Conservation (phyloP, 768 basidiomycete genomes). For the Podaxis sp. region DNA sequence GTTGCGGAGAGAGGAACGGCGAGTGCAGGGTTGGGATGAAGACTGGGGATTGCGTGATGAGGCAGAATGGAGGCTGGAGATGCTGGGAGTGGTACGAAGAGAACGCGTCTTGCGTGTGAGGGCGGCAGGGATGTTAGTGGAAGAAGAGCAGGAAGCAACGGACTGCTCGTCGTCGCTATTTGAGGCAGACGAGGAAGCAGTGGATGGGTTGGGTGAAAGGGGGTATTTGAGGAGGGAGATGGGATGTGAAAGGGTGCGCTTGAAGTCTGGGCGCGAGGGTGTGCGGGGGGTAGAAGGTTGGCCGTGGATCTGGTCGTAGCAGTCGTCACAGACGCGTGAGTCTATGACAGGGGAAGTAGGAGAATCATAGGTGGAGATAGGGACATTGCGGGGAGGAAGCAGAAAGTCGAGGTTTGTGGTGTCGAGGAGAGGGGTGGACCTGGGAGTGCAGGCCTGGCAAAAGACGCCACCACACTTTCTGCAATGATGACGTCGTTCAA, state of each 20-base stretch:
- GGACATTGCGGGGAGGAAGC: constrained; percentile 67
- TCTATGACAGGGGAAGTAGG: constrained; percentile 57
- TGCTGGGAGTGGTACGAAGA: constrained; percentile 31
- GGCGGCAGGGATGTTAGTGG: constrained; percentile 23
- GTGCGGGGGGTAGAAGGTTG: constrained; percentile 43
- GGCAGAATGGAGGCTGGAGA: constrained; percentile 33
- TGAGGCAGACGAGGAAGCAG: constrained; percentile 26
- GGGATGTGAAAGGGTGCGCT: constrained; percentile 37
- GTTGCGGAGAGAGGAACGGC: constrained; percentile 30
- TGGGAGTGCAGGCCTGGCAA: constrained; percentile 62
- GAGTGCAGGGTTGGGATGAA: constrained; percentile 20
- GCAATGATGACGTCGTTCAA: constrained; percentile 81
- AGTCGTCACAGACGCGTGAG: constrained; percentile 76
- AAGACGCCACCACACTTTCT: constrained; percentile 83
- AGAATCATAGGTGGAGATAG: constrained; percentile 56
- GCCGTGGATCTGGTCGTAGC: constrained; percentile 74
- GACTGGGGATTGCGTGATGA: constrained; percentile 31
- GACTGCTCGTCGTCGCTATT: constrained; percentile 31
- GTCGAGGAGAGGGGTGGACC: constrained; percentile 66
- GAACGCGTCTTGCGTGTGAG: constrained; percentile 30
- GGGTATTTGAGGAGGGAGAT: constrained; percentile 40
- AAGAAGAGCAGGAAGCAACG: constrained; percentile 27
- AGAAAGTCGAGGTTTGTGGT: constrained; percentile 70
- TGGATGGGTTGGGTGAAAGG: constrained; percentile 26
- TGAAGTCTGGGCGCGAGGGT: constrained; percentile 34